These are phyloP conservation scores for Hyaloperonospora brassicae DNA, from an alignment of 352 stramenopile species.

Conservation along the genomic window DNA sequence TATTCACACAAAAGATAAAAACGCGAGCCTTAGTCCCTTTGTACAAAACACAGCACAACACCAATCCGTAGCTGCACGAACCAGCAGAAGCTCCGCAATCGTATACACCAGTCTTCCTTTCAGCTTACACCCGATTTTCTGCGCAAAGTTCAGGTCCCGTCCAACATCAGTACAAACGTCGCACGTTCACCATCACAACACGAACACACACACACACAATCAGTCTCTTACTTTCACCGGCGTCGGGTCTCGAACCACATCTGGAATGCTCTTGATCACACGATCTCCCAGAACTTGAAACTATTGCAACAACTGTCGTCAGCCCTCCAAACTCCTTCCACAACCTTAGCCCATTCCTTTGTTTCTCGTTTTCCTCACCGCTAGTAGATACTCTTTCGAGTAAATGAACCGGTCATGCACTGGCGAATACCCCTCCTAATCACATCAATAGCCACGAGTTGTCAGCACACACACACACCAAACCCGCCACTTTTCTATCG, in stretches of 20 bases:
- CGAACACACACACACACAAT: neutral
- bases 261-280: slow-evolving; percentile 31
- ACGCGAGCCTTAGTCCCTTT: neutral
- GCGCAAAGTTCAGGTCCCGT: neutral
- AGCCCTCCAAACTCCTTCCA: too few relatives aligned
- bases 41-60: neutral
- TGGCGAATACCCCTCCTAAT: slow-evolving; percentile 28
- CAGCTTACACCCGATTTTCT: slow-evolving; percentile 37
- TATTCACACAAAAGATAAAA: neutral
- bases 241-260: slow-evolving; percentile 36
- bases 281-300: slow-evolving; percentile 50
- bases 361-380: slow-evolving; percentile 16
- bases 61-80: slow-evolving; percentile 10
- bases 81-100: slow-evolving; percentile 53
- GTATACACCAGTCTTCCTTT: slow-evolving; percentile 55
- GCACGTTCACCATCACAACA: slow-evolving; percentile 2
- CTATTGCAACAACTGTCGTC: slow-evolving; percentile 1
- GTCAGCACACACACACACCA: too few relatives aligned
- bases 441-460: neutral
- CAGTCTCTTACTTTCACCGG: slow-evolving; percentile 27
- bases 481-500: too few relatives aligned
- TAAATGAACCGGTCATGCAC: slow-evolving; percentile 43
- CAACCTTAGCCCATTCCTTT: too few relatives aligned
- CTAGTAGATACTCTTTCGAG: slow-evolving; percentile 53
- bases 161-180: neutral